Percentiles rank a stretch among this genome's conserved stretches.
Evolutionary conservation across 345 rosid genomes (phyloP).

Genomic region (Hibiscus syriacus): DNA sequence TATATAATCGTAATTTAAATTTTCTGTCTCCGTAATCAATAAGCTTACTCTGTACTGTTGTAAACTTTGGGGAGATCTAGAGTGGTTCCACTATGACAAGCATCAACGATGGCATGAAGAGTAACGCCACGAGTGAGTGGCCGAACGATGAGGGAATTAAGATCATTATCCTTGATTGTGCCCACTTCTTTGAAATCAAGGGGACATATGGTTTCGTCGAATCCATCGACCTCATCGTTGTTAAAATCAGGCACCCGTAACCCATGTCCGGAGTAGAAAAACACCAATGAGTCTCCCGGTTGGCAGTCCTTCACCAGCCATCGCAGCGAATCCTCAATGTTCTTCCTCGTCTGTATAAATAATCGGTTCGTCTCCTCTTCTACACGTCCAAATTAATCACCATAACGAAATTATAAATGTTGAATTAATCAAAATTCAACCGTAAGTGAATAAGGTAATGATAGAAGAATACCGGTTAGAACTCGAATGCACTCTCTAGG

Average conservation of each 20-base stretch:
- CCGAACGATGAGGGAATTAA: conserved; percentile 32
- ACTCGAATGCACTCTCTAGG: conserved; percentile 23
- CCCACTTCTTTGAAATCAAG: too few relatives aligned
- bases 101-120: conserved; percentile 55
- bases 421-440: too few relatives aligned
- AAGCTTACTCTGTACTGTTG: conserved; percentile 24
- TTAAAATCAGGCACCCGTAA: too few relatives aligned
- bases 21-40: too few relatives aligned
- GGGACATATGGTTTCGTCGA: too few relatives aligned
- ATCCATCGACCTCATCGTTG: too few relatives aligned
- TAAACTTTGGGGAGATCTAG: conserved; percentile 29
- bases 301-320: conserved; percentile 49
- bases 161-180: too few relatives aligned
- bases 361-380: conserved; percentile 26
- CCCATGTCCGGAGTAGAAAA: conserved; percentile 59
- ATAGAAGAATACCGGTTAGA: conserved; percentile 57
- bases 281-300: conserved; percentile 38
- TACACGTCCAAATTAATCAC: not conserved
- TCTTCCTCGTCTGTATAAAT: conserved; percentile 33
- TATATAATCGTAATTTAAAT: too few relatives aligned
- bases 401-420: too few relatives aligned
- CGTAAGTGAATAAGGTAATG: too few relatives aligned
- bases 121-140: conserved; percentile 41
- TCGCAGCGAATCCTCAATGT: conserved; percentile 29
- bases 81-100: conserved; percentile 71